Evolutionary conservation across 805 yeast species (phyloP), one percentile per base, ranked within the genome.

Genomic region (Ogataea ganodermae): DNA sequence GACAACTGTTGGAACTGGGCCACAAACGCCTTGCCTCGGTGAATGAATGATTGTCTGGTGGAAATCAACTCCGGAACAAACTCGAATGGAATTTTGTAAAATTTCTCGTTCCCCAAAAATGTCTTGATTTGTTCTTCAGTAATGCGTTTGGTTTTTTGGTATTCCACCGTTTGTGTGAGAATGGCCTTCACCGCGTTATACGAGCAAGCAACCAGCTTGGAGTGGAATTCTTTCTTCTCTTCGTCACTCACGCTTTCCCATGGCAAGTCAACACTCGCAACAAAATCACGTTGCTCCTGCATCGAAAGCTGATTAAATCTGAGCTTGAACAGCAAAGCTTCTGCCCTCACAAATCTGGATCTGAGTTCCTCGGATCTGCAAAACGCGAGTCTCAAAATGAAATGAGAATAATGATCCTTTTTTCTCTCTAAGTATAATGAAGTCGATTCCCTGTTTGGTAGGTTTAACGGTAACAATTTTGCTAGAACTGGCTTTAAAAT

Each of bases 381-480:
- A 63, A 94, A 94, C 38, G 96, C 96, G 32, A 94, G 73, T 46
- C 97, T 75, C 53, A 94, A 69, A 28, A 92, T 91, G 63, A 72
- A 94, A 68, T 94, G 99, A 5, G 96, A 86, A 64, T 88, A 89
- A 60, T 89, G 92, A 67, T 94, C 99, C 63, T 92, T 92, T 54
- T 78, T 78, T 56, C 96, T 80, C 61, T 89, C 95, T 32, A 72
- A 71, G 32, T 72, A 66, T 35, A 72, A 62, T 3, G 69, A 62
- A 14, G 67, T 62, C 45, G 78, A 72, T 49, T 67, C 68, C 22
- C 65, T 65, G 12, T 70, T 57, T n/a, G 71, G 72, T 9, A 75
- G 58, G 59, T 75, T 71, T 61, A 86, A 68, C 0, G 97, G 96
- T 51, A 94, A 63, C 36, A 72, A 69, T 54, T 84, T 79, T 38